Conservation (phyloP, 2,329 filamentous ascomycete genomes). For the Fusarium hostae region DNA sequence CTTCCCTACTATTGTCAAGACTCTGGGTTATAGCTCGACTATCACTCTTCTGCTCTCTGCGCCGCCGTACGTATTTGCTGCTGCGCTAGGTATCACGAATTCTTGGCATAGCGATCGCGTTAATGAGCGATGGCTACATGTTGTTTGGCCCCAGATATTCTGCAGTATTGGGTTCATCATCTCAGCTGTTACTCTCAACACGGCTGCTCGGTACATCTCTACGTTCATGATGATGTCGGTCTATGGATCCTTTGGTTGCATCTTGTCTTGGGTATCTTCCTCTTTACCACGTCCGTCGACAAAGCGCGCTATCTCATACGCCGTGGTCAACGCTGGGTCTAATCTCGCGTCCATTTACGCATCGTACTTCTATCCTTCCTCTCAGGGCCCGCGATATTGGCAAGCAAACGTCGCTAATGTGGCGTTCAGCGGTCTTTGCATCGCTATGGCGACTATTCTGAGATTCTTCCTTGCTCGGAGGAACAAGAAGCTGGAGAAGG, state of each 20-base stretch:
- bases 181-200: slow-evolving; percentile 6
- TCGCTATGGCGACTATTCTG: slow-evolving; percentile 2
- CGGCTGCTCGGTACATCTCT: slow-evolving; percentile 9
- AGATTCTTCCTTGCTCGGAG: slow-evolving; percentile 2
- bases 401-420: slow-evolving; percentile 7
- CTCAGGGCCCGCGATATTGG: slow-evolving; percentile 8
- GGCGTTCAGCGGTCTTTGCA: slow-evolving; percentile 13
- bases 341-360: slow-evolving; percentile 14
- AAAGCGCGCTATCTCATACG: slow-evolving; percentile 11
- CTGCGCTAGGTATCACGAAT: not conserved
- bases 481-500: not conserved
- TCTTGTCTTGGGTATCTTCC: slow-evolving; percentile 8
- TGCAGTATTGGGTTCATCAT: slow-evolving; percentile 13
- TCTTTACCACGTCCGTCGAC: slow-evolving; percentile 10
- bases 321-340: slow-evolving; percentile 1
- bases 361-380: slow-evolving; percentile 2
- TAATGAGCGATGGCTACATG: slow-evolving; percentile 7
- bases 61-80: slow-evolving; percentile 12
- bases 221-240: slow-evolving; percentile 25
- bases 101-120: slow-evolving; percentile 12
- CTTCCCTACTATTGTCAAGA: slow-evolving; percentile 16
- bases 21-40: not conserved
- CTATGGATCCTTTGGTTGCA: slow-evolving; percentile 15
- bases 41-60: slow-evolving; percentile 11
- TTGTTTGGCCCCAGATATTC: slow-evolving; percentile 15